These are phyloP conservation scores for Yamadazyma kanchanaburiensis DNA, from an alignment of 1,139 yeast species.

Conservation along the genomic window DNA sequence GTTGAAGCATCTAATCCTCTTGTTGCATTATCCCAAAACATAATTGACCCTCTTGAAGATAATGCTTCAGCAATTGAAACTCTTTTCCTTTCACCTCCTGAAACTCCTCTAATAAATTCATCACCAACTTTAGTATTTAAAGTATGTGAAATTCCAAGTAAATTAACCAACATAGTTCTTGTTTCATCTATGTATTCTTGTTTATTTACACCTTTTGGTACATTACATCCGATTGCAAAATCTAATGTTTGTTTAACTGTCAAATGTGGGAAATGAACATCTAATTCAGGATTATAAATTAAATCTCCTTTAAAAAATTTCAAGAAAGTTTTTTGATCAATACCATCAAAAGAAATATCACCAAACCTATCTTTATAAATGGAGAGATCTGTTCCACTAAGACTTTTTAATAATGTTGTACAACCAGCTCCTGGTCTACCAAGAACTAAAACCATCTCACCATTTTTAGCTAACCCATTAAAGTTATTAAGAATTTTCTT, in stretches of 20 bases:
- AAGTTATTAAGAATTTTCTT: conserved; percentile 33
- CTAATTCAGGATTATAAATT: conserved; percentile 52
- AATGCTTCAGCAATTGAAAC: conserved; percentile 26
- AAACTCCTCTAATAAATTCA: conserved; percentile 21
- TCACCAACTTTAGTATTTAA: conserved; percentile 20
- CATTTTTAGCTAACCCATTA: conserved; percentile 49
- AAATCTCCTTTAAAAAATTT: conserved; percentile 40
- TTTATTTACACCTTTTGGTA: conserved; percentile 44
- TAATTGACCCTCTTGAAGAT: conserved; percentile 20
- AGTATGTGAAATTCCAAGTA: conserved; percentile 11
- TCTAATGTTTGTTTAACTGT: conserved; percentile 52
- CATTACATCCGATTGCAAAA: conserved; percentile 30
- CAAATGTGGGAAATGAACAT: conserved; percentile 53
- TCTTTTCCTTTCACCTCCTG: conserved; percentile 27
- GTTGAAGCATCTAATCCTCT: conserved; percentile 80
- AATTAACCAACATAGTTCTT: conserved; percentile 34
- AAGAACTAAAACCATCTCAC: conserved; percentile 71
- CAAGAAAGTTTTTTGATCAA: conserved; percentile 23
- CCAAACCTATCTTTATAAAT: conserved; percentile 27
- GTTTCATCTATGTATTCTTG: conserved; percentile 57
- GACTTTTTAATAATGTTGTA: conserved; percentile 67
- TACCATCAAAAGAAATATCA: conserved; percentile 31
- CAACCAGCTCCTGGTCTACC: conserved; percentile 90
- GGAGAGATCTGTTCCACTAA: conserved; percentile 4
- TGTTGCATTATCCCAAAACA: conserved; percentile 79